Evolutionary conservation across 148 eudicot genomes (phyloP).

Genomic region (Heliosperma pusillum): DNA sequence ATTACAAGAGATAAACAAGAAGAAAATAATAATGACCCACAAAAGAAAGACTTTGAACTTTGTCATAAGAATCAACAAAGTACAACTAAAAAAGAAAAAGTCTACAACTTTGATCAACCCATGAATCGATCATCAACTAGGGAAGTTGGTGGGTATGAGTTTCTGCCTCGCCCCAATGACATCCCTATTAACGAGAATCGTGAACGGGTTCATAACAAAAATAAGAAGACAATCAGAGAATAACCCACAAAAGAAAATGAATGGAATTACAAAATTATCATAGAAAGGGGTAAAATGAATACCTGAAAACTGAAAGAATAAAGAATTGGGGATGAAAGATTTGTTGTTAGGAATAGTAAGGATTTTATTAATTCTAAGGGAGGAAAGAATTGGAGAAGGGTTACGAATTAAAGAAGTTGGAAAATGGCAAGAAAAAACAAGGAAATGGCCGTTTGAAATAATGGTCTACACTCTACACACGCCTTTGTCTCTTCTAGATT

Average conservation of each 20-base stretch:
- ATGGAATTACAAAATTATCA: neutral
- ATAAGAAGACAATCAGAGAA: neutral
- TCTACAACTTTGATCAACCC: neutral
- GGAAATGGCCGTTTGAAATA: constrained; percentile 17
- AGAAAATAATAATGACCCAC: neutral
- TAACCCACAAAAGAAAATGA: neutral
- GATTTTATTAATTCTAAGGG: neutral
- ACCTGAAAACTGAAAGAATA: neutral
- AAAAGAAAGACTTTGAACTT: neutral
- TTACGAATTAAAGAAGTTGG: neutral
- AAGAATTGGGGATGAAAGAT: neutral
- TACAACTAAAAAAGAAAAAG: neutral
- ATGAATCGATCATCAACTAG: neutral
- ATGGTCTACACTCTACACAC: no score
- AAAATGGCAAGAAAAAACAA: constrained; percentile 18
- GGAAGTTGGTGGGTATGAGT: no score
- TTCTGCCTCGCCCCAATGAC: no score
- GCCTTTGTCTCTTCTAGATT: no score
- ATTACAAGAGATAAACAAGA: neutral
- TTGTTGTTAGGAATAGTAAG: neutral
- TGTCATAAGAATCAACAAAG: neutral
- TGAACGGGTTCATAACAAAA: neutral
- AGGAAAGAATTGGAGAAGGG: neutral
- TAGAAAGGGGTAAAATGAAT: neutral
- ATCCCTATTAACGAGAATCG: neutral